A percentile compares a stretch with the other conserved stretches of the same genome.
Evolutionary conservation across 768 basidiomycete species (phyloP).

Genomic region (Rhodotorula diobovata): DNA sequence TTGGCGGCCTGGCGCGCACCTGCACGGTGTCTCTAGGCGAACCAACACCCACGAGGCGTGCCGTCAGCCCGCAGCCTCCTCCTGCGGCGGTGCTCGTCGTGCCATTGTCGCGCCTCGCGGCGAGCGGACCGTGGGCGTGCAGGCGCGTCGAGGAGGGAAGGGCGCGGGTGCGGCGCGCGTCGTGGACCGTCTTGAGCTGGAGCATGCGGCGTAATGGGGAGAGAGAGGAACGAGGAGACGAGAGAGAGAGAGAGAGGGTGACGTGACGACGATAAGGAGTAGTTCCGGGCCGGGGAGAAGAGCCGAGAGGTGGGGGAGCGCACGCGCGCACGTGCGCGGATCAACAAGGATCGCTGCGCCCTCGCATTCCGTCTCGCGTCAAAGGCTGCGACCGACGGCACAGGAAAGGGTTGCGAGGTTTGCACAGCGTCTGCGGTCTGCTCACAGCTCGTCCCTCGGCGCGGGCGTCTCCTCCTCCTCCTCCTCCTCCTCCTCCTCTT

Average conservation of each 20-base stretch:
- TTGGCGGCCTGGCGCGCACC: background rate
- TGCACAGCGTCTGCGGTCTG: background rate
- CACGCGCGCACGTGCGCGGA: background rate
- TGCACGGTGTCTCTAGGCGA: too few relatives aligned
- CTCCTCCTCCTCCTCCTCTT: background rate
- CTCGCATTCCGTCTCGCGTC: too few relatives aligned
- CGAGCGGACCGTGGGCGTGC: background rate
- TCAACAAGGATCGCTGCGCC: too few relatives aligned
- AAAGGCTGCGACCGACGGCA: too few relatives aligned
- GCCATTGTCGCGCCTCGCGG: background rate
- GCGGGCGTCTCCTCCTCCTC: background rate
- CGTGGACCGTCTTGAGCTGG: background rate
- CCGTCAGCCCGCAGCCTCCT: too few relatives aligned
- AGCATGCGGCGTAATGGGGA: background rate
- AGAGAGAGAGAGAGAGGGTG: background rate
- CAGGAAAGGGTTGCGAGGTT: background rate
- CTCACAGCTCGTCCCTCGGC: conserved; percentile 1
- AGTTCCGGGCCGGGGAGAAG: background rate
- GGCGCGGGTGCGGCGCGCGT: background rate
- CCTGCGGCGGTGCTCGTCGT: too few relatives aligned
- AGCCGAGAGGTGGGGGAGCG: background rate
- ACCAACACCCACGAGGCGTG: background rate
- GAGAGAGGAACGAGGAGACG: background rate
- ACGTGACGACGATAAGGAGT: background rate
- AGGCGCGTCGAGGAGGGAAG: background rate